Base-by-base conservation (phyloP, 345 rosid species). In the Dipteronia sinensis region DNA sequence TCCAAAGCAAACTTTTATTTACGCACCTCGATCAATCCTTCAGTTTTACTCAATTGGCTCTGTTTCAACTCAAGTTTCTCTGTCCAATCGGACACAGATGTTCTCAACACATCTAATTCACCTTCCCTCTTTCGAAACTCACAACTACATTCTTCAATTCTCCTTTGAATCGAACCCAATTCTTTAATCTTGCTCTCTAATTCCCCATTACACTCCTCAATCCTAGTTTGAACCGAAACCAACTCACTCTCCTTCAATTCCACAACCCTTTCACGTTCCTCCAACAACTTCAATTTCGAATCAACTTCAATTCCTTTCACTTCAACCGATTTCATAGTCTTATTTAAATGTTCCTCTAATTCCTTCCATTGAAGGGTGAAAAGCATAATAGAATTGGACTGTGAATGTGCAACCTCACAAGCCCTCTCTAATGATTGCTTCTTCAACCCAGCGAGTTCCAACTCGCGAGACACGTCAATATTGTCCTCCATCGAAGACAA, bases 291-390 rank as follows among this genome's bases (percentile, higher is more conserved):
- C 78, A 5, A 42, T 1, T 49, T n/a, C n/a, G n/a, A n/a, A n/a
- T n/a, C 6, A 46, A 61, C 38, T 20, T 58, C 78, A 5, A 42
- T 1, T 49, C n/a, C 17, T 42, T 49, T 8, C 6, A 19, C 23
- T 29, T 70, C 79, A 15, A 58, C n/a, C 22, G 62, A 16, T 73
- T 77, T 69, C 72, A 20, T 58, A 2, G 25, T 19, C 25, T 2
- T 20, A 58, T 58, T 25, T 13, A 79, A 73, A 25, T 80, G 81
- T 17, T 65, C 72, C 69, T 81, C 81, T 22, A 83, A 53, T 20
- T 85, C 90, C 38, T 78, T 77, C 88, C 86, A 81, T 12, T 67
- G 69, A 9, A 83, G 72, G 17, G 83, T 51, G 23, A 87, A 68
- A 15, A 59, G 17, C 7, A 85, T 64, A 29, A 87, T 7, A 0